phyloP scores from a whole-genome alignment of 2,329 filamentous ascomycete genomes.

The Colletotrichum nymphaeae region DNA sequence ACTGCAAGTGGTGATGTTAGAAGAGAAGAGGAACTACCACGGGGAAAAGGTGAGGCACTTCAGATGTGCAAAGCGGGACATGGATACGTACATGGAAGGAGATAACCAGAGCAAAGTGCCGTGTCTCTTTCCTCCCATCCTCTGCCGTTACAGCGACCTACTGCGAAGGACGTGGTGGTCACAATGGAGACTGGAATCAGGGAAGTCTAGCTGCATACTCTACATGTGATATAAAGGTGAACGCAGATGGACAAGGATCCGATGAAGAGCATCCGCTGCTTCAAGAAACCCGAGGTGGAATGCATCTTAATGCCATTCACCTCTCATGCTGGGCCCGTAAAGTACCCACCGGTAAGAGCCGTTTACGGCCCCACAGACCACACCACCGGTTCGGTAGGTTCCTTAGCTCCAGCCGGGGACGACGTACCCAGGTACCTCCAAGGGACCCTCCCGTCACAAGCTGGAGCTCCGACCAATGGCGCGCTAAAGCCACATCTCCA shows the following conservation, averaged over 20 bases:
- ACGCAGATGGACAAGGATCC: no score
- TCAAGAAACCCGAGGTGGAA: neutral
- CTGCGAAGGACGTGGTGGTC: neutral
- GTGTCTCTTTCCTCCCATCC: neutral
- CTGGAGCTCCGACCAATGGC: slow-evolving; percentile 15
- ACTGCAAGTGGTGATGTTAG: neutral
- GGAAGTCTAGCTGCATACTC: neutral
- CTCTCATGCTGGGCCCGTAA: neutral
- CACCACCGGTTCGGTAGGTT: slow-evolving; percentile 13
- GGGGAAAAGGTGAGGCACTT: neutral
- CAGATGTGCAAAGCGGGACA: neutral
- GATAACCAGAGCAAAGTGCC: neutral
- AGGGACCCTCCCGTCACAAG: neutral
- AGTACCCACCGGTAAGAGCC: neutral
- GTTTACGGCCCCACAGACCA: neutral
- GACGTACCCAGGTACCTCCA: neutral
- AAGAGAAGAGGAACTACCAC: neutral
- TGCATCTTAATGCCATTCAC: neutral
- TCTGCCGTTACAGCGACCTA: neutral
- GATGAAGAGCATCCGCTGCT: no score
- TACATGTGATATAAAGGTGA: neutral
- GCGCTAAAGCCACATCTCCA: slow-evolving; percentile 27
- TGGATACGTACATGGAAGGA: neutral
- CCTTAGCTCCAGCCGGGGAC: neutral
- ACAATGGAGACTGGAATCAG: neutral